These are phyloP conservation scores for Colletotrichum plurivorum DNA, from an alignment of 2,329 filamentous ascomycete genomes.

Conservation along the genomic window DNA sequence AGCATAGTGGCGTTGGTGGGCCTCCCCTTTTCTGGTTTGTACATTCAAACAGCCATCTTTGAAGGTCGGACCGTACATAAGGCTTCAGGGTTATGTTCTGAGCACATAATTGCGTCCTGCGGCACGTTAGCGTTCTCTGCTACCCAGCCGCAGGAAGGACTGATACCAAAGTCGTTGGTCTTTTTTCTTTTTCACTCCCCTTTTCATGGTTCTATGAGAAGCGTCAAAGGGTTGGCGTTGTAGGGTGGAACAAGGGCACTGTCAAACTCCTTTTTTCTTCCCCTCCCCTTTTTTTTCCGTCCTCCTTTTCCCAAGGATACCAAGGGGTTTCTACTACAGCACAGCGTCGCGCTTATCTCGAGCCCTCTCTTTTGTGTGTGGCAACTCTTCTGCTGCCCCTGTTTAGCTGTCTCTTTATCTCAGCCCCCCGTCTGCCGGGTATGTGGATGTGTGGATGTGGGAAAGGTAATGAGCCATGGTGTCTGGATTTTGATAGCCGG, in stretches of 20 bases:
- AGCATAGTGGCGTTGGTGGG: constrained; percentile 19
- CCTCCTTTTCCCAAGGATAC: no score
- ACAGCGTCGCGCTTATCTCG: constrained; percentile 23
- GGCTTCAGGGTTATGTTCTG: background rate
- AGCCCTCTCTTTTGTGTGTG: constrained; percentile 6
- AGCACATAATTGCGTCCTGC: constrained; percentile 13
- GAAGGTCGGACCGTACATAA: constrained; percentile 14
- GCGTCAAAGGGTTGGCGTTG: constrained; percentile 18
- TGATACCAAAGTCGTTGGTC: background rate
- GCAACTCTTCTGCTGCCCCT: background rate
- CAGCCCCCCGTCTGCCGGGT: background rate
- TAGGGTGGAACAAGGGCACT: background rate
- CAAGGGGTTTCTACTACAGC: constrained; percentile 10
- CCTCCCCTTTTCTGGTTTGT: constrained; percentile 11
- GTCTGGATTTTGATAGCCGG: constrained; percentile 11
- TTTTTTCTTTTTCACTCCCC: background rate
- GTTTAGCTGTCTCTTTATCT: background rate
- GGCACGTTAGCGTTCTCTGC: background rate
- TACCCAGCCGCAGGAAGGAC: background rate
- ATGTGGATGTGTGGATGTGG: background rate
- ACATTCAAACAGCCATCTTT: constrained; percentile 1
- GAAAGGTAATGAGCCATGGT: constrained; percentile 1
- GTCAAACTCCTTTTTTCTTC: background rate
- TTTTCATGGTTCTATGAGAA: background rate
- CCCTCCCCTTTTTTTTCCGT: no score